phyloP scores from a whole-genome alignment of 768 basidiomycete species.

The Suillus plorans region DNA sequence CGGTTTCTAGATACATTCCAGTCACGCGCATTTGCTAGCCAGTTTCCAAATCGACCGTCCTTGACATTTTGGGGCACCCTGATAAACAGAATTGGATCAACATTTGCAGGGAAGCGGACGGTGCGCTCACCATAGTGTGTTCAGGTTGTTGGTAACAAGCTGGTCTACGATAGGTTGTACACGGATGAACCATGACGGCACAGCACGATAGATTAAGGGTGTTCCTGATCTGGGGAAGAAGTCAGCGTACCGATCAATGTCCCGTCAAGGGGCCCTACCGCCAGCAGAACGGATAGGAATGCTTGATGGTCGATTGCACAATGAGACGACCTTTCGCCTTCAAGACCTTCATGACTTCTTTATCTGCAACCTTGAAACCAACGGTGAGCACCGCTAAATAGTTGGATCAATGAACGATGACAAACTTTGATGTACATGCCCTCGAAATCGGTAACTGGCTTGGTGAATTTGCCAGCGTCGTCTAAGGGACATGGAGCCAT shows the following conservation, averaged over 20 bases:
- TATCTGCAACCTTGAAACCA: constrained; percentile 77
- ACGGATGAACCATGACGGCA: constrained; percentile 94
- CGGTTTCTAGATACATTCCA: constrained; percentile 99
- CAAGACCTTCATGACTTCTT: constrained; percentile 87
- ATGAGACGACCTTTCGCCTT: constrained; percentile 87
- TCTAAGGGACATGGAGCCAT: constrained; percentile 97
- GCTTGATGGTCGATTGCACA: constrained; percentile 81
- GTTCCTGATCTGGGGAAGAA: constrained; percentile 72
- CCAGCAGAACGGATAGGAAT: constrained; percentile 98
- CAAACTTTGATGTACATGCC: constrained; percentile 88
- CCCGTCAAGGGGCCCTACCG: constrained; percentile 43
- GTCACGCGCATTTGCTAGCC: constrained; percentile 97
- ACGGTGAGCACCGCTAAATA: constrained; percentile 3
- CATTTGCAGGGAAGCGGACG: constrained; percentile 3
- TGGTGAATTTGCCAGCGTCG: constrained; percentile 84
- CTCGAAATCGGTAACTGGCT: constrained; percentile 85
- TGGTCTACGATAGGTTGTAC: constrained; percentile 84
- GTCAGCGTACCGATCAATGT: not conserved
- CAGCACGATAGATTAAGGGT: constrained; percentile 92
- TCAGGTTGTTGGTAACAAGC: constrained; percentile 86
- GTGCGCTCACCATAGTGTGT: constrained; percentile 75
- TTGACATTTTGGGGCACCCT: constrained; percentile 93
- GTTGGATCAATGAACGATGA: constrained; percentile 2
- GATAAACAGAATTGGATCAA: constrained; percentile 10
- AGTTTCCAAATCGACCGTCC: constrained; percentile 92